Evolutionary conservation across 2,329 filamentous ascomycete genomes (phyloP), one percentile per base, ranked within the genome.

Genomic region (Aureobasidium sp.): DNA sequence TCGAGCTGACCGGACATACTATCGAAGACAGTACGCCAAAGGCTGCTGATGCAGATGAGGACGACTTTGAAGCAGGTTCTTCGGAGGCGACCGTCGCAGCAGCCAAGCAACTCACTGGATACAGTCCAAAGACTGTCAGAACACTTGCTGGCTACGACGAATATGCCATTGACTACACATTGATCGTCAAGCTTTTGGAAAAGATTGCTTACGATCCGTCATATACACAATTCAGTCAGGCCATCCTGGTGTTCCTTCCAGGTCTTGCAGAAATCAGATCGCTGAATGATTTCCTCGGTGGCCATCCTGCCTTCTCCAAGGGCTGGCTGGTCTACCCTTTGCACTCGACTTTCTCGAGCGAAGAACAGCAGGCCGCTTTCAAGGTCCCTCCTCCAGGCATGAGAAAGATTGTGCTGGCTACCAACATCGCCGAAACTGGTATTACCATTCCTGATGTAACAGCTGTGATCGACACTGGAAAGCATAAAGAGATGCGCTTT

Each of bases 391-490:
- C 92, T 0, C 82, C 81, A 3, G 93, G 93, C 0, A 81, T 86
- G 62, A 84, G 92, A 65, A 99, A 99, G 77, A 94, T 99, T 66
- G 93, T 99, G 1, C 82, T 99, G 61, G 92, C 94, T 1, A 99
- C 94, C 15, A 99, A 99, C 71, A 99, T 99, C 73, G 94, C 94
- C 5, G 94, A 99, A 74, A 99, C 94, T 0, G 94, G 94, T 78
- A 96, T 99, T 71, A 99, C 94, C 0, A 99, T 99, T 67, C 94
- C 94, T 1, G 94, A 99, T 72, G 90, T 99, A 34, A 97, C 94
- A 0, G 96, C 92, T 68, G 94, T 99, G 50, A 89, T 99, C 63
- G 94, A 99, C 73, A 92, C 91, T 0, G 94, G 94, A 62, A 97
- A 96, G 74, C 93, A 97, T 75, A 91, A 95, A 67, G 93, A 96